These are phyloP conservation scores for Aspergillus tanneri DNA, from an alignment of 2,329 filamentous ascomycete genomes.

Conservation along the genomic window DNA sequence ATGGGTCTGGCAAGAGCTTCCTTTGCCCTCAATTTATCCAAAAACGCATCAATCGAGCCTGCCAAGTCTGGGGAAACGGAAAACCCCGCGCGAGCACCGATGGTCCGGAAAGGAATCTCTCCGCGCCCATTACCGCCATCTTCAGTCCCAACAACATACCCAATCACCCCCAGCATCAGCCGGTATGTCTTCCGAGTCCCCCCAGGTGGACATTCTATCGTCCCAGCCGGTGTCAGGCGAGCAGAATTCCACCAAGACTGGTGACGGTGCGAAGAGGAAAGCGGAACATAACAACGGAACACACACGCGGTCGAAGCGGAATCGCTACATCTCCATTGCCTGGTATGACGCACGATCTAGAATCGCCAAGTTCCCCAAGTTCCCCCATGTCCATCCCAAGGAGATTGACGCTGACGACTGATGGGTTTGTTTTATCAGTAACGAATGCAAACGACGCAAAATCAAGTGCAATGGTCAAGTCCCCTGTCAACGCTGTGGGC, in stretches of 20 bases:
- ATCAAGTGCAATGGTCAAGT: conserved; percentile 68
- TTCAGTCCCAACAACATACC: conserved; percentile 12
- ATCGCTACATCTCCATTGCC: conserved; percentile 66
- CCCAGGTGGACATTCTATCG: conserved; percentile 28
- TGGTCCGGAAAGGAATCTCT: conserved; percentile 33
- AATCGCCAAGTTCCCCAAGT: too few relatives aligned
- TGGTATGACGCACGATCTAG: conserved; percentile 49
- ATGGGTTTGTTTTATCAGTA: conserved; percentile 40
- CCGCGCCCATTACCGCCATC: conserved; percentile 30
- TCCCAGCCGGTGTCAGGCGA: conserved; percentile 25
- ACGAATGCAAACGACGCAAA: conserved; percentile 65
- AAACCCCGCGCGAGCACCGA: conserved; percentile 27
- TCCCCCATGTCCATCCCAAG: too few relatives aligned
- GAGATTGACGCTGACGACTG: conserved; percentile 13
- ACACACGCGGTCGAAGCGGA: conserved; percentile 60
- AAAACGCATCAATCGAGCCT: conserved; percentile 1
- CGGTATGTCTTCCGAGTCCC: conserved; percentile 37
- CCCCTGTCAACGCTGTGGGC: conserved; percentile 65
- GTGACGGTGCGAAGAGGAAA: conserved; percentile 42
- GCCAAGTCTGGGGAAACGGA: conserved; percentile 34
- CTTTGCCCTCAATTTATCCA: too few relatives aligned
- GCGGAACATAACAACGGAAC: conserved; percentile 46
- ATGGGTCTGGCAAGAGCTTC: too few relatives aligned
- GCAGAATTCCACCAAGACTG: conserved; percentile 22
- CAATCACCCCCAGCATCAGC: conserved; percentile 1